Conservation (phyloP, 345 rosid species). For the Ricinus communis region DNA sequence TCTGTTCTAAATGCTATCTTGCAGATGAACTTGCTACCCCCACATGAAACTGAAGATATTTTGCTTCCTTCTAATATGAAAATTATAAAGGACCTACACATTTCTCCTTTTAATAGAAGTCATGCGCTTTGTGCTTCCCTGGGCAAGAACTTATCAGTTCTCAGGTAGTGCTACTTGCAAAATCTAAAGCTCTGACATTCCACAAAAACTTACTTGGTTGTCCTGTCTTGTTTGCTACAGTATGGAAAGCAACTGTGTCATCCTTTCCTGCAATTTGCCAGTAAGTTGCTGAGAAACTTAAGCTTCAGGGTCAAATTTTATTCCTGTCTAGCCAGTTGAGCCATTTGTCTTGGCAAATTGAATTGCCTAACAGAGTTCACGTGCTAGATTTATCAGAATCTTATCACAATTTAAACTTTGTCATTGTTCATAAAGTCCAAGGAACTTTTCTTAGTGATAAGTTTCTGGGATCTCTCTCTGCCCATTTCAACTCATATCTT, state of each 20-base stretch:
- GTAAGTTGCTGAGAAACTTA: slow-evolving; percentile 37
- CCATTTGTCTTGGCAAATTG: background rate
- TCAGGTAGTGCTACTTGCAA: slow-evolving; percentile 46
- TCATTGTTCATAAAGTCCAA: background rate
- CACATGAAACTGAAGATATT: slow-evolving; percentile 70
- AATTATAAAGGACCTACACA: slow-evolving; percentile 72
- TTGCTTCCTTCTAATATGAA: slow-evolving; percentile 51
- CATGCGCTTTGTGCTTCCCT: slow-evolving; percentile 72
- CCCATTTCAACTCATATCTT: background rate
- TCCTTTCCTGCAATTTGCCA: slow-evolving; percentile 70
- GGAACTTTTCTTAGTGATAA: background rate
- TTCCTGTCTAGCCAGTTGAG: background rate
- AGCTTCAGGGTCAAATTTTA: too few relatives aligned
- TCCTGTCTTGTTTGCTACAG: slow-evolving; percentile 42
- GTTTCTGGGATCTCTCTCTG: background rate
- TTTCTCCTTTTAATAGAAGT: slow-evolving; percentile 57
- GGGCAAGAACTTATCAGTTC: slow-evolving; percentile 72
- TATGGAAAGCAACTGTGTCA: slow-evolving; percentile 66
- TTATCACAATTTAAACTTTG: background rate
- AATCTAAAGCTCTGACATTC: background rate
- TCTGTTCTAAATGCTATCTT: background rate
- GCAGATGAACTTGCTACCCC: slow-evolving; percentile 66
- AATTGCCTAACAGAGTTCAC: background rate
- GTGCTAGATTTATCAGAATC: background rate
- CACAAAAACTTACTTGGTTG: slow-evolving; percentile 15